Percentiles rank a stretch among this genome's conserved stretches.
phyloP scores from a whole-genome alignment of 2,329 filamentous ascomycete species.

The Periconia macrospinosa region DNA sequence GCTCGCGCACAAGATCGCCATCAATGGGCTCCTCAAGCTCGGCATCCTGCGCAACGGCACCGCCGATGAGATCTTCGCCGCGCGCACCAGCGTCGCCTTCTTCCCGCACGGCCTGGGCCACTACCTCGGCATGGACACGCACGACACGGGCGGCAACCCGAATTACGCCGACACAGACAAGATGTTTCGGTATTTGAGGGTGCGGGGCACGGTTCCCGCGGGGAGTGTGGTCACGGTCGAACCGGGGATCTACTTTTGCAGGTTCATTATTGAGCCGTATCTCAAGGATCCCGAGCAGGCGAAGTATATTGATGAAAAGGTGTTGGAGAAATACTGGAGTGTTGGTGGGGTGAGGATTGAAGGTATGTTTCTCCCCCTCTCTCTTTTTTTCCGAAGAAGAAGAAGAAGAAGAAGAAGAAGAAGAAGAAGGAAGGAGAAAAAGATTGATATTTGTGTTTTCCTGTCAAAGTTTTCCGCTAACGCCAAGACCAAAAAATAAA shows the following conservation, averaged over 20 bases:
- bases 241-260: conserved; percentile 82
- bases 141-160: conserved; percentile 53
- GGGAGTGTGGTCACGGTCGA: conserved; percentile 91
- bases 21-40: conserved; percentile 73
- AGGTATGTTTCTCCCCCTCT: conserved; percentile 30
- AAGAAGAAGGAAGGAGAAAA: too few species aligned
- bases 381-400: too few species aligned
- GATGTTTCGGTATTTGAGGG: conserved; percentile 84
- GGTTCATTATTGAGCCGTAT: conserved; percentile 71
- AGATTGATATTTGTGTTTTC: too few species aligned
- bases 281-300: conserved; percentile 64
- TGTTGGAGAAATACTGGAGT: conserved; percentile 69
- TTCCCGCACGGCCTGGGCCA: conserved; percentile 56
- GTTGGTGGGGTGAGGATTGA: conserved; percentile 93
- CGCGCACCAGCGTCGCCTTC: conserved; percentile 51
- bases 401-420: too few species aligned
- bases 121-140: conserved; percentile 57
- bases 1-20: conserved; percentile 78
- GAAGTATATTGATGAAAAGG: conserved; percentile 65
- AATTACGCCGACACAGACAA: conserved; percentile 69
- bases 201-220: conserved; percentile 73
- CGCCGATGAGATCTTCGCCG: conserved; percentile 51
- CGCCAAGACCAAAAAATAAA: too few species aligned
- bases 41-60: conserved; percentile 68
- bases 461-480: too few species aligned